A percentile compares a stretch with the other conserved stretches of the same genome.
phyloP scores from a whole-genome alignment of 768 basidiomycete species.

The Piloderma croceum region DNA sequence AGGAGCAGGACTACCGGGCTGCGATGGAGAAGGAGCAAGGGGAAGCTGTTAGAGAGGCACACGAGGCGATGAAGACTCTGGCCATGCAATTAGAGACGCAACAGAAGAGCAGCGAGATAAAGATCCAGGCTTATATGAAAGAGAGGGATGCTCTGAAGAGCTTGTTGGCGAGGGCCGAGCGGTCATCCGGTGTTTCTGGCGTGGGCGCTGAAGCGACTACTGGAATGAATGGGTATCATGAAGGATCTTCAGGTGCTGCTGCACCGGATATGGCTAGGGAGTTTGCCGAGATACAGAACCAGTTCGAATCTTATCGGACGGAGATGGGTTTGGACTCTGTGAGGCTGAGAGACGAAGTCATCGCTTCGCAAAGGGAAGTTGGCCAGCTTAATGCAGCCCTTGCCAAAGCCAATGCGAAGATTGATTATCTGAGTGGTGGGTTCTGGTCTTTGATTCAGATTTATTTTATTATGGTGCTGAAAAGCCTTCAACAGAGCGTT shows the following conservation, averaged over 20 bases:
- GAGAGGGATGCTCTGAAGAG: constrained; percentile 82
- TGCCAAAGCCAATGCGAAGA: constrained; percentile 80
- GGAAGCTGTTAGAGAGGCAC: constrained; percentile 82
- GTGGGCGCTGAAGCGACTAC: background rate
- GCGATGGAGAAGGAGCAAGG: constrained; percentile 67
- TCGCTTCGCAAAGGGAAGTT: constrained; percentile 58
- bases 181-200: constrained; percentile 13
- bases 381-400: constrained; percentile 59
- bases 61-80: constrained; percentile 77
- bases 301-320: constrained; percentile 73
- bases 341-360: constrained; percentile 66
- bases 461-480: constrained; percentile 4
- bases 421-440: constrained; percentile 72
- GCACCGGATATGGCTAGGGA: constrained; percentile 56
- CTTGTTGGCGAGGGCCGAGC: constrained; percentile 59
- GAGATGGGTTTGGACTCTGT: constrained; percentile 79
- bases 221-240: constrained; percentile 10
- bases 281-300: constrained; percentile 65
- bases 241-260: constrained; percentile 13
- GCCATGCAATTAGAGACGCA: constrained; percentile 74
- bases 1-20: constrained; percentile 72
- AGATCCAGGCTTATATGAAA: constrained; percentile 76
- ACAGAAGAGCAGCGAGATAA: constrained; percentile 61
- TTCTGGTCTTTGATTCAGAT: constrained; percentile 5
- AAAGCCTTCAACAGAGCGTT: constrained; percentile 45